Conservation (phyloP, 768 basidiomycete genomes). For the Candolleomyces efflorescens region DNA sequence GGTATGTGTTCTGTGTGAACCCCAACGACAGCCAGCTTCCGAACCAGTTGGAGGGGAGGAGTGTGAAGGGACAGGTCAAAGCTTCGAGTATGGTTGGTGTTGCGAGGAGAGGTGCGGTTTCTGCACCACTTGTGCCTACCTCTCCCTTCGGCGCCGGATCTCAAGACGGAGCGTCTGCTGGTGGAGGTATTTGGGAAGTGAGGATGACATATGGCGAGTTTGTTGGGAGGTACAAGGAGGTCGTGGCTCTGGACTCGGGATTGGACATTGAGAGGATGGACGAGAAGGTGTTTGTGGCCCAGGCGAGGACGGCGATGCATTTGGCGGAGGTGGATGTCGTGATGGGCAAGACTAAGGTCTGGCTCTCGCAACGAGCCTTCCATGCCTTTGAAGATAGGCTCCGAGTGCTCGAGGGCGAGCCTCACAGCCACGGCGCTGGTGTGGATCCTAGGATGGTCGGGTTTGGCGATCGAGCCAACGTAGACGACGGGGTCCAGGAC, state of each 20-base stretch:
- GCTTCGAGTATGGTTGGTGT: constrained; percentile 78
- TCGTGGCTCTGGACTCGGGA: constrained; percentile 31
- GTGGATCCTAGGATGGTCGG: constrained; percentile 41
- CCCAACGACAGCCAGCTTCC: constrained; percentile 95
- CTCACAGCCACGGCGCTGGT: constrained; percentile 65
- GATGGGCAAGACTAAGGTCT: constrained; percentile 85
- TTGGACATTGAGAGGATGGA: constrained; percentile 34
- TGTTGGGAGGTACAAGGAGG: constrained; percentile 74
- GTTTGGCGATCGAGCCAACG: background rate
- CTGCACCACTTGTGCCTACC: background rate
- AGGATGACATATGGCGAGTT: constrained; percentile 86
- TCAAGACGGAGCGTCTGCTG: background rate
- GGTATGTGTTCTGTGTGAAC: constrained; percentile 91
- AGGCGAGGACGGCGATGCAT: constrained; percentile 46
- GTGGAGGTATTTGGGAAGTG: constrained; percentile 65
- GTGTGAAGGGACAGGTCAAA: constrained; percentile 88
- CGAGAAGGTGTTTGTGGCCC: constrained; percentile 55
- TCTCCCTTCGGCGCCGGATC: background rate
- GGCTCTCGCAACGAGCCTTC: constrained; percentile 83
- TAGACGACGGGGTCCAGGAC: background rate
- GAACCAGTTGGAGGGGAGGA: constrained; percentile 88
- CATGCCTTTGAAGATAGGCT: constrained; percentile 85
- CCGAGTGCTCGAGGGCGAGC: constrained; percentile 79
- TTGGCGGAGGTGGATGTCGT: constrained; percentile 63
- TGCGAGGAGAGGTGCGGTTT: constrained; percentile 48